A percentile compares a stretch with the other conserved stretches of the same genome.
phyloP scores from a whole-genome alignment of 2,329 filamentous ascomycete genomes.

The Neonectria ditissima region DNA sequence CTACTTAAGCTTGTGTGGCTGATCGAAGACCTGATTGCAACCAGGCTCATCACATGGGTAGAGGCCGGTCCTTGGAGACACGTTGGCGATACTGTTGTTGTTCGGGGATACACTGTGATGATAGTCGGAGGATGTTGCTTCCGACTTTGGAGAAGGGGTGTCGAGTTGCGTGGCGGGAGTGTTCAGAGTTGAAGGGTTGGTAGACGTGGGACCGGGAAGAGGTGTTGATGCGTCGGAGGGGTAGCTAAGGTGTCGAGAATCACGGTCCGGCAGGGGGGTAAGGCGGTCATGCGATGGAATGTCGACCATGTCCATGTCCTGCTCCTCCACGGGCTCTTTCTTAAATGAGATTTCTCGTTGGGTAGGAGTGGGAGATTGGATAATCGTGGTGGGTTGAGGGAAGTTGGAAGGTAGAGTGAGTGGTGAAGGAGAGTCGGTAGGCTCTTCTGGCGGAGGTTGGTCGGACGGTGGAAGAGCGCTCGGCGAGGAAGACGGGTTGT shows the following conservation, averaged over 20 bases:
- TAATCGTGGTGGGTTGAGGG: conserved; percentile 39
- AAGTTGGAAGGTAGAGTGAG: conserved; percentile 39
- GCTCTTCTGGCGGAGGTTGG: conserved; percentile 27
- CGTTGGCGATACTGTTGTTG: conserved; percentile 34
- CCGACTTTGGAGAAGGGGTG: conserved; percentile 56
- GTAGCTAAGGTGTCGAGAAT: conserved; percentile 48
- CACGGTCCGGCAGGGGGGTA: conserved; percentile 40
- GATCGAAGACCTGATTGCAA: conserved; percentile 62
- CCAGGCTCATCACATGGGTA: conserved; percentile 53
- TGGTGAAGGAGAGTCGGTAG: conserved; percentile 44
- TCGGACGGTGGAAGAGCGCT: conserved; percentile 31
- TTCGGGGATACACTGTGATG: conserved; percentile 53
- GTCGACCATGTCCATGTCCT: conserved; percentile 42
- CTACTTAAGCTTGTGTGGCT: conserved; percentile 71
- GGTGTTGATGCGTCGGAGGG: conserved; percentile 59
- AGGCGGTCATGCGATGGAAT: conserved; percentile 42
- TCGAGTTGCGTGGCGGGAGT: conserved; percentile 62
- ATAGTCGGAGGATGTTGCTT: conserved; percentile 50
- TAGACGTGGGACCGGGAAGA: conserved; percentile 53
- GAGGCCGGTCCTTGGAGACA: conserved; percentile 46
- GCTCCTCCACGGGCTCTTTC: conserved; percentile 34
- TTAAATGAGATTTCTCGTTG: conserved; percentile 35
- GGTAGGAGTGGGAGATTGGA: conserved; percentile 45
- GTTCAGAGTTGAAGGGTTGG: conserved; percentile 56
- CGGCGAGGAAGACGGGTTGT: conserved; percentile 44